phyloP scores from a whole-genome alignment of 805 yeast genomes.

The Saccharomycopsis sp. region DNA sequence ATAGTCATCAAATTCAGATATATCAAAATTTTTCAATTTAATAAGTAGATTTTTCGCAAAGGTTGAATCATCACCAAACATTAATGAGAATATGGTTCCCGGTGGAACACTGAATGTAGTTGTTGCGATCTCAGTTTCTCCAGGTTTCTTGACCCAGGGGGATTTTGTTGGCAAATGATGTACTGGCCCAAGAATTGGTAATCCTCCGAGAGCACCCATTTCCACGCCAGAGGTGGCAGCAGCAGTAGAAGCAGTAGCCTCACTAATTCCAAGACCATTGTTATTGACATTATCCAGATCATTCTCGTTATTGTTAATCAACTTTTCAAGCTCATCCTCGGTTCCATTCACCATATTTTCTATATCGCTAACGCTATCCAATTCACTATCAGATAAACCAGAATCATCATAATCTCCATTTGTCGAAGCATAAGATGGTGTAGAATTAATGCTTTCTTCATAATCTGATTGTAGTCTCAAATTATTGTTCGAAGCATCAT shows the following conservation, averaged over 20 bases:
- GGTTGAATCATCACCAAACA: slow-evolving; percentile 53
- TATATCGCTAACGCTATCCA: slow-evolving; percentile 8
- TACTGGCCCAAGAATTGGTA: slow-evolving; percentile 34
- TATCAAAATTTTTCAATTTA: slow-evolving; percentile 58
- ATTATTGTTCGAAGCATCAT: slow-evolving; percentile 16
- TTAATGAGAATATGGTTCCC: slow-evolving; percentile 49
- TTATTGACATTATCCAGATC: slow-evolving; percentile 12
- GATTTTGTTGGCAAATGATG: slow-evolving; percentile 38
- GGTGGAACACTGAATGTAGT: slow-evolving; percentile 54
- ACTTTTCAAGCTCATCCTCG: slow-evolving; percentile 21
- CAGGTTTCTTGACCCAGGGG: slow-evolving; percentile 36
- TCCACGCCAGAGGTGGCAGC: slow-evolving; percentile 24
- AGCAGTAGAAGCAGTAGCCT: slow-evolving; percentile 16
- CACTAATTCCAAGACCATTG: slow-evolving; percentile 11
- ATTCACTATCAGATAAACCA: slow-evolving; percentile 8
- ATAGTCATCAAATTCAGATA: slow-evolving; percentile 42
- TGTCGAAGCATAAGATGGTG: no score
- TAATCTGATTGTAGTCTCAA: slow-evolving; percentile 13
- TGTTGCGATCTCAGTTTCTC: slow-evolving; percentile 51
- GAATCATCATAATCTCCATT: slow-evolving; percentile 8
- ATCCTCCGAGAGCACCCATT: slow-evolving; percentile 31
- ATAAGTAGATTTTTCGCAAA: slow-evolving; percentile 40
- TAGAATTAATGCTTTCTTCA: neutral
- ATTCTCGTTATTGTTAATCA: slow-evolving; percentile 5
- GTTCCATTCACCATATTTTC: slow-evolving; percentile 15